Evolutionary conservation across 352 stramenopile genomes (phyloP), one percentile per base, ranked within the genome.

Genomic region (Globisporangium heterothallicum): DNA sequence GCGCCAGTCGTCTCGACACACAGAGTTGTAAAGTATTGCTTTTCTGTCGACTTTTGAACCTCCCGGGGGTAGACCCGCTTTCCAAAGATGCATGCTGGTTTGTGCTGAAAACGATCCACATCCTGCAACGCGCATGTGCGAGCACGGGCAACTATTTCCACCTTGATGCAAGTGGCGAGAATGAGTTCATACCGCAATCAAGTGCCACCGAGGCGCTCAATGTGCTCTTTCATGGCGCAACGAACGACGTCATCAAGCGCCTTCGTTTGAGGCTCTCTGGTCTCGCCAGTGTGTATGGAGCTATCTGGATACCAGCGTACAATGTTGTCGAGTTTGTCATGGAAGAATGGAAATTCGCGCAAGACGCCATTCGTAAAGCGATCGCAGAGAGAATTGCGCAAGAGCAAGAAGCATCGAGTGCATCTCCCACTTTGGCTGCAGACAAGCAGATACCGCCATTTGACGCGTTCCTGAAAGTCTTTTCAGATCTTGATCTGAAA

Each of bases 21-120:
- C 73, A 84, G 34, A 84, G 73, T 49, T 68, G 63, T 61, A 84
- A 84, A 40, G 69, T 84, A 9, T 47, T 72, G 38, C 58, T 84
- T 9, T 84, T 79, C 45, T 74, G 62, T 26, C 62, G 66, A 3
- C 43, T 84, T 6, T 26, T 84, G 18, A 53, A 62, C 2, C 48
- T 84, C 9, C 56, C 64, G 3, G 73, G 70, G 10, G 69, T 76
- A 27, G 58, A 70, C 4, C 29, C 60, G 12, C 60, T 84, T 9
- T 47, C 67, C 4, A 36, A 42, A 0, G 66, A 70, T 25, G 70
- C 68, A n/a, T 76, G 78, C 22, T 84, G 73, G 73, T 84, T 84
- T 42, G 56, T 71, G 8, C 45, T 84, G 1, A 78, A 81, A 57
- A 56, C 68, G 2, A 34, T 78, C 1, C 68, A 81, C 26, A 53